These are phyloP conservation scores for Colletotrichum lindemuthianum DNA, from an alignment of 2,329 filamentous ascomycete genomes.

Conservation along the genomic window DNA sequence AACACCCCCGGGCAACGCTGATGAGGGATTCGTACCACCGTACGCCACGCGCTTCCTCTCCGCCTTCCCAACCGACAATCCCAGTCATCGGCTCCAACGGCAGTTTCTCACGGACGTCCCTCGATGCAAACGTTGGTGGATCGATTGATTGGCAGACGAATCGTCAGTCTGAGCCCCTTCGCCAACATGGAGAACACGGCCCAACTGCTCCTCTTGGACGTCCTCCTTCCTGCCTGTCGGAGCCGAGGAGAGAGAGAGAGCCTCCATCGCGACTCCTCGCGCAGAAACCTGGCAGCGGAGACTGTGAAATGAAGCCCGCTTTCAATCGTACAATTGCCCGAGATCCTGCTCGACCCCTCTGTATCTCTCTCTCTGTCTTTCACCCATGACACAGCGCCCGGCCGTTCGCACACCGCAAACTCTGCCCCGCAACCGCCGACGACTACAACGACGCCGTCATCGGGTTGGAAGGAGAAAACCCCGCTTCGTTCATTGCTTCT, in stretches of 20 bases:
- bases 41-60: background rate
- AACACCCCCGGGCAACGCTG: conserved; percentile 15
- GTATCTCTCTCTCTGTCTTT: background rate
- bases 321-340: conserved; percentile 16
- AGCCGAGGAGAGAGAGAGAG: background rate
- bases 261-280: conserved; percentile 5
- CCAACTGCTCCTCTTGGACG: conserved; percentile 4
- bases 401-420: background rate
- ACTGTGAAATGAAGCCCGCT: conserved; percentile 16
- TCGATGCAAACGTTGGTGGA: background rate
- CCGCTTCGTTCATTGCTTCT: conserved; percentile 18
- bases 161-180: background rate
- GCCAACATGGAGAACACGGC: conserved; percentile 18
- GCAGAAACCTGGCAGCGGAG: background rate
- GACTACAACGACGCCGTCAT: background rate
- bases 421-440: background rate
- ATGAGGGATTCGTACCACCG: conserved; percentile 19
- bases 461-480: conserved; percentile 2
- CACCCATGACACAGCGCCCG: background rate
- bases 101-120: no score
- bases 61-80: background rate
- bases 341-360: conserved; percentile 23
- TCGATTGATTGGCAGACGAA: conserved; percentile 19
- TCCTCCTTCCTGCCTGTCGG: background rate
- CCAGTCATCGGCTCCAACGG: background rate